Base-by-base conservation (phyloP, 768 basidiomycete genomes). In the Suillus sp. region DNA sequence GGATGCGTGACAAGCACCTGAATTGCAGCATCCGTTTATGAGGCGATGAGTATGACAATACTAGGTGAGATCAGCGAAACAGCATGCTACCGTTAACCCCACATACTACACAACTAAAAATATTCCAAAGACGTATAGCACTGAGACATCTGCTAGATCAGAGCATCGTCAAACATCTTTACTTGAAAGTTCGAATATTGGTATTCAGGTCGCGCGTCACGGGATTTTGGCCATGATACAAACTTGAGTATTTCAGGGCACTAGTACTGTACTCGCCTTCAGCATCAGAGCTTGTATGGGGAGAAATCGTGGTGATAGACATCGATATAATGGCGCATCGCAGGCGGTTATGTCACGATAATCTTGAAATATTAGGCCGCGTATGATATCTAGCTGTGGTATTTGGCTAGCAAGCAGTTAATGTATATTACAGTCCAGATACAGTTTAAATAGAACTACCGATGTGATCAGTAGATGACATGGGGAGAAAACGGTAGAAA, bases 51-150 rank as follows among this genome's bases (percentile, higher is more conserved):
- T 55, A 35, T 63, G 68, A 22, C 67, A 66, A 47, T 68, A 68
- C 6, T 73, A 69, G 13, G 67, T 34, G 59, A 74, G 75, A 25
- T 75, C 73, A 7, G 69, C 59, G 18, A 73, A 50, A 18, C 9
- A 10, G 4, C 50, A 51, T 20, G 50, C 22, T 25, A 47, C 50
- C 18, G 27, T 20, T 18, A 25, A 30, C 48, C 25, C 8, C 7
- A 14, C 13, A 25, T 48, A 25, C 25, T 13, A 48, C 10, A 22
- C 48, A 50, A 14, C 14, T 7, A 48, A 11, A 45, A 16, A 45
- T 13, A 45, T 22, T 45, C 3, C 43, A 45, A 6, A 45, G 11
- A 45, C n/a, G 45, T 45, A 22, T 45, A 11, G 20, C 45, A 1
- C n/a, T 20, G n/a, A 45, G 43, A 40, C 14, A 40, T 42, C 18